These are phyloP conservation scores for Cryptococcus maquisensis DNA, from an alignment of 1,284 basidiomycete species.

Conservation along the genomic window DNA sequence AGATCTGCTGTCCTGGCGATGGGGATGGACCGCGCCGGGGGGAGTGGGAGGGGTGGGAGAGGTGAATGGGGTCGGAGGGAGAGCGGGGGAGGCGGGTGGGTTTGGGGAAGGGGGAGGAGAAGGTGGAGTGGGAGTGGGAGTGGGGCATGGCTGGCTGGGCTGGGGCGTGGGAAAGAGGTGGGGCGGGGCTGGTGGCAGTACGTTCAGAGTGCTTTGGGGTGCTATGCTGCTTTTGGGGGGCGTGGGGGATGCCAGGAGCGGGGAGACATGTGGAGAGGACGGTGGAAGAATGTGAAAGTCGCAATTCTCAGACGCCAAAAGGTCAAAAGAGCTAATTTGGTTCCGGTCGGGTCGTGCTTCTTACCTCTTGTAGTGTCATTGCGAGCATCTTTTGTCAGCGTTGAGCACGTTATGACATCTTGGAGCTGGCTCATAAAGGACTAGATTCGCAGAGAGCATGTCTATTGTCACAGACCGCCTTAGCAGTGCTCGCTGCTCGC, in stretches of 20 bases:
- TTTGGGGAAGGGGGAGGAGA: slow-evolving; percentile 9
- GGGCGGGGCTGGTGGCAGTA: slow-evolving; percentile 7
- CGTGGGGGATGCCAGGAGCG: slow-evolving; percentile 25
- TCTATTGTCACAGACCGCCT: too few relatives aligned
- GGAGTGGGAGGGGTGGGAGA: slow-evolving; percentile 1
- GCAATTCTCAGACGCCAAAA: too few relatives aligned
- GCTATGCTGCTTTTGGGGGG: slow-evolving; percentile 26
- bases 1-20: slow-evolving; percentile 24
- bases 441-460: not conserved
- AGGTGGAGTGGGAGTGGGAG: slow-evolving; percentile 3
- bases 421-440: not conserved
- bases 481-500: too few relatives aligned
- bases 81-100: slow-evolving; percentile 15
- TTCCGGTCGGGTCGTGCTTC: too few relatives aligned
- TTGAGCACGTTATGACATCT: not conserved
- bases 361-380: too few relatives aligned
- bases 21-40: not conserved
- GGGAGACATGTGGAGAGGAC: slow-evolving; percentile 10
- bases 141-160: slow-evolving; percentile 24
- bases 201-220: too few relatives aligned
- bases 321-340: too few relatives aligned
- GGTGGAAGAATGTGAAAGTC: not conserved
- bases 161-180: slow-evolving; percentile 18
- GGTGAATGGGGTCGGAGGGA: slow-evolving; percentile 13
- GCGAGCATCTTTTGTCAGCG: not conserved